Base-by-base conservation (phyloP, 371 early-diverging fungal genomes). In the Mucor sp. region DNA sequence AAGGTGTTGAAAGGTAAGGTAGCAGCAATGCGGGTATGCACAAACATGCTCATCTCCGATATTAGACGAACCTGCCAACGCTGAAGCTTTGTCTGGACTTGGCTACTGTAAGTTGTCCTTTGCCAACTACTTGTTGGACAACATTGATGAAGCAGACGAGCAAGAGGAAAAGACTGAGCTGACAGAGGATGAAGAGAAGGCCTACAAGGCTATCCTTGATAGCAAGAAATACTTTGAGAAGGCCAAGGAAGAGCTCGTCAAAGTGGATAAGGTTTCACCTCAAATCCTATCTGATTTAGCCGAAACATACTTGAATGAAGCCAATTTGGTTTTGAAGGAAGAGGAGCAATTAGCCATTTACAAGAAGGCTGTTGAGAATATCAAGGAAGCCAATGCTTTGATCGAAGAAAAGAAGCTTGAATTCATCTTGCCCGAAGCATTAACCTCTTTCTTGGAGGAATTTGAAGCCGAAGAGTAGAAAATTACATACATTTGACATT, bases 81-180 rank as follows among this genome's bases (percentile, higher is more conserved):
- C 74, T 9, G 59, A 62, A 21, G 82, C 80, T 14, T 62, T 78
- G 14, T 66, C 72, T 21, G 78, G 66, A 39, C 58, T 81, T 35
- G 84, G 80, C 47, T 58, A 70, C 7, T 71, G 74, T 39, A 68
- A 79, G 44, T 71, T 81, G n/a, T 71, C 79, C 0, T 23, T 74
- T 48, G 82, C 74, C 30, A 77, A 80, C 23, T 81, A 71, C 28
- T 78, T 77, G 72, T 62, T 84, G 19, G 84, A 80, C 27, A 69
- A 72, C 11, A 69, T 75, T 37, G 72, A 65, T 12, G 63, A 72
- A 6, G 71, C 68, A n/a, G 67, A 71, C 25, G 72, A 76, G 0
- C 74, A 82, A 2, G 70, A 74, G 3, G 70, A 73, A 57, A 74
- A 72, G 61, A 66, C 68, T 17, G 67, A 61, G 58, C 44, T 60